Evolutionary conservation across 148 eudicot species (phyloP).

Genomic region (Linanthus parryae): DNA sequence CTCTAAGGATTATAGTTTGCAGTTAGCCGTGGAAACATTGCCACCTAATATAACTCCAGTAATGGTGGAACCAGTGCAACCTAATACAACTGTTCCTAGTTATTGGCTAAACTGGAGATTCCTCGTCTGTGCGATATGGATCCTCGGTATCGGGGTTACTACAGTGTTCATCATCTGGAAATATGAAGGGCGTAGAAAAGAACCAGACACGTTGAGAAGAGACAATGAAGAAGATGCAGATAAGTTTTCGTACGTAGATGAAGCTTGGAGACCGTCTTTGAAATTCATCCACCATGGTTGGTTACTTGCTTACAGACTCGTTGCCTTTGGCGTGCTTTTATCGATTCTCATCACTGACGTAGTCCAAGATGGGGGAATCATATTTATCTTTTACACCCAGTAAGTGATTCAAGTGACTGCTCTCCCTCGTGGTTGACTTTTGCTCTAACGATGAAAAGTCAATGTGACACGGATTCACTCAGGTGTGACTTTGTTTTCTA

Average conservation of each 20-base stretch:
- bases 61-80: no score
- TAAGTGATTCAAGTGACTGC: slow-evolving; percentile 29
- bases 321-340: slow-evolving; percentile 47
- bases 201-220: slow-evolving; percentile 16
- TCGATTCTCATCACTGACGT: slow-evolving; percentile 38
- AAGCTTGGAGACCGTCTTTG: slow-evolving; percentile 65
- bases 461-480: slow-evolving; percentile 2
- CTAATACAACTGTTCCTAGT: slow-evolving; percentile 57
- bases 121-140: slow-evolving; percentile 59
- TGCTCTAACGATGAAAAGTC: neutral
- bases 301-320: slow-evolving; percentile 55
- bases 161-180: slow-evolving; percentile 51
- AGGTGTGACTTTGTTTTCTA: slow-evolving; percentile 11
- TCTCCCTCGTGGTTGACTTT: neutral
- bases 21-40: no score
- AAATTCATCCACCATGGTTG: slow-evolving; percentile 50
- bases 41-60: no score
- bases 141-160: slow-evolving; percentile 30
- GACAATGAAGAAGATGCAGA: slow-evolving; percentile 20
- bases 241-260: slow-evolving; percentile 45
- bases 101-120: slow-evolving; percentile 97
- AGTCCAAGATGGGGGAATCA: slow-evolving; percentile 35
- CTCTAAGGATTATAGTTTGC: no score
- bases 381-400: slow-evolving; percentile 73
- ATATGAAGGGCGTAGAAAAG: slow-evolving; percentile 44